Conservation (phyloP, 2,329 filamentous ascomycete genomes). For the Harringtonia aguacate region DNA sequence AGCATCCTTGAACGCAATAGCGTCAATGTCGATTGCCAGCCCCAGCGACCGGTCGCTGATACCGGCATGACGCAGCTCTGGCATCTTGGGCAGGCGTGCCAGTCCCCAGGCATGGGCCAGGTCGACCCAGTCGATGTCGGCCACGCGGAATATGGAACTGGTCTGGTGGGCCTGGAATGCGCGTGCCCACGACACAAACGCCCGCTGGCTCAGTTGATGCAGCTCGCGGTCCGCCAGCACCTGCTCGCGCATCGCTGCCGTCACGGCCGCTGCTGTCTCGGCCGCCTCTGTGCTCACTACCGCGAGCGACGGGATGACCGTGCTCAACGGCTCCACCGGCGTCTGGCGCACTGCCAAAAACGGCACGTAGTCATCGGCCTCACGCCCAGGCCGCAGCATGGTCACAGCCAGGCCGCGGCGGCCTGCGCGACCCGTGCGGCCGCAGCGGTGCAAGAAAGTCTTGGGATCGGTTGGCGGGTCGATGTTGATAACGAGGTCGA, state of each 20-base stretch:
- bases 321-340: slow-evolving; percentile 55
- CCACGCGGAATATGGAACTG: slow-evolving; percentile 76
- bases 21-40: slow-evolving; percentile 54
- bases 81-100: slow-evolving; percentile 83
- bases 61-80: slow-evolving; percentile 65
- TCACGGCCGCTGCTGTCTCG: slow-evolving; percentile 41
- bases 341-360: slow-evolving; percentile 85
- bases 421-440: slow-evolving; percentile 81
- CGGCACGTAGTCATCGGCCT: slow-evolving; percentile 73
- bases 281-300: slow-evolving; percentile 22
- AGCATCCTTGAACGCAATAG: slow-evolving; percentile 62
- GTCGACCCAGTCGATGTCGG: slow-evolving; percentile 76
- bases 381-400: slow-evolving; percentile 72
- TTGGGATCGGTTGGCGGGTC: slow-evolving; percentile 81
- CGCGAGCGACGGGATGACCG: slow-evolving; percentile 40
- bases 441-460: slow-evolving; percentile 88
- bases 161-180: slow-evolving; percentile 88
- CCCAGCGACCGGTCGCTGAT: slow-evolving; percentile 55
- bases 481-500: slow-evolving; percentile 84
- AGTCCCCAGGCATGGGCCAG: slow-evolving; percentile 78
- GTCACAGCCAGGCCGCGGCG: slow-evolving; percentile 76
- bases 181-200: slow-evolving; percentile 87
- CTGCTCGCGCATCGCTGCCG: slow-evolving; percentile 18
- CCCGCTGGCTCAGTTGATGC: slow-evolving; percentile 81
- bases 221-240: slow-evolving; percentile 51